Conservation (phyloP, 2,329 filamentous ascomycete genomes). For the Colletotrichum echinochloae region DNA sequence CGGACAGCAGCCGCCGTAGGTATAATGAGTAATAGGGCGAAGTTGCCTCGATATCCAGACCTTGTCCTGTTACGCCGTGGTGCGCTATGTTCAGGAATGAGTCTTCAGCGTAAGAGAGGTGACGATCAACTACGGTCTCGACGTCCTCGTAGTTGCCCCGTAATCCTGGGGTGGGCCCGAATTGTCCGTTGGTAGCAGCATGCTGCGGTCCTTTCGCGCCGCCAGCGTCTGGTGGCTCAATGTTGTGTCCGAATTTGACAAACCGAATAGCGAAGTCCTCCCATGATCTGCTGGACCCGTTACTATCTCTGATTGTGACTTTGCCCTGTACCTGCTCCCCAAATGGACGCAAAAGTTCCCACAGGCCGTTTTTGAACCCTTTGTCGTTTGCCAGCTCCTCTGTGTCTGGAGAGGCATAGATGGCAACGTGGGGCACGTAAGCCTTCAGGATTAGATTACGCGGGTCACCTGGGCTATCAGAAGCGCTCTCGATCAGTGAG, state of each 20-base stretch:
- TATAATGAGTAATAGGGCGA: constrained; percentile 90
- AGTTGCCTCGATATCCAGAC: constrained; percentile 62
- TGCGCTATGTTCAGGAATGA: constrained; percentile 57
- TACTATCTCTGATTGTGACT: constrained; percentile 90
- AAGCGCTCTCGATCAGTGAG: constrained; percentile 57
- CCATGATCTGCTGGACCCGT: constrained; percentile 83
- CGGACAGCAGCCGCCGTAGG: constrained; percentile 84
- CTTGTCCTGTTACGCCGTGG: constrained; percentile 55
- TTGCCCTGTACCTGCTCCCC: constrained; percentile 90
- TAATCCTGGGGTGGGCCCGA: constrained; percentile 35
- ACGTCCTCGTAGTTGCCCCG: constrained; percentile 68
- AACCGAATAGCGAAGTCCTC: constrained; percentile 95
- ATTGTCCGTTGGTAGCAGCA: constrained; percentile 46
- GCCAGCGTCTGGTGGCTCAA: constrained; percentile 62
- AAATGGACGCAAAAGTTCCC: constrained; percentile 89
- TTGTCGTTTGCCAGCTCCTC: constrained; percentile 84
- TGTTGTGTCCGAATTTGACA: constrained; percentile 73
- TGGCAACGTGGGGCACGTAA: constrained; percentile 89
- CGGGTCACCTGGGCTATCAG: constrained; percentile 64
- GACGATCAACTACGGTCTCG: constrained; percentile 83
- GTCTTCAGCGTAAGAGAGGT: constrained; percentile 81
- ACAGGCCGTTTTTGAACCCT: constrained; percentile 84
- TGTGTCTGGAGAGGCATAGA: constrained; percentile 89
- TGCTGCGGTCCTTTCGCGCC: constrained; percentile 47
- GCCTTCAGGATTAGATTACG: constrained; percentile 80